phyloP scores from a whole-genome alignment of 345 rosid genomes.

The Syzygium aqueum region DNA sequence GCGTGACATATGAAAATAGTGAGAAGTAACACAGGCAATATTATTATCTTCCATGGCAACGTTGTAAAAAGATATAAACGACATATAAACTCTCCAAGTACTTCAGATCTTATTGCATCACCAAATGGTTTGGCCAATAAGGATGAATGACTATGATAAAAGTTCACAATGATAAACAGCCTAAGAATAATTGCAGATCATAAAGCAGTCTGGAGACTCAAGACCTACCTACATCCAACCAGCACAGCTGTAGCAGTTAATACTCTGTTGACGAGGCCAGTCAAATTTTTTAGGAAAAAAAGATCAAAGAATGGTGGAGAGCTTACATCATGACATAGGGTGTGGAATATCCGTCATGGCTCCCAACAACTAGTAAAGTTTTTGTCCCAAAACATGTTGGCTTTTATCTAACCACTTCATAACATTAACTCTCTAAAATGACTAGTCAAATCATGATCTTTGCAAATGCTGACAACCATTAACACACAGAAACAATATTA shows the following conservation, averaged over 20 bases:
- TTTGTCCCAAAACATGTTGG: not conserved
- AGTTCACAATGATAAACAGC: not conserved
- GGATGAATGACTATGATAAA: not conserved
- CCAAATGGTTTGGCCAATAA: not conserved
- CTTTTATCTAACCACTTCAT: not conserved
- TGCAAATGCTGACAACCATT: not conserved
- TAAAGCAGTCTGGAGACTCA: not conserved
- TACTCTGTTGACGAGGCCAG: not conserved
- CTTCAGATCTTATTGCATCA: not conserved
- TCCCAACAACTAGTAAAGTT: not conserved
- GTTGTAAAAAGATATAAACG: not conserved
- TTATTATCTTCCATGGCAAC: not conserved
- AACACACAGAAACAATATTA: not conserved
- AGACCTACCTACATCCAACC: not conserved
- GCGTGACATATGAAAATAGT: not conserved
- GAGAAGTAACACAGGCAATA: not conserved
- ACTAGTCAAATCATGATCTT: not conserved
- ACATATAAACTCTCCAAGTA: not conserved
- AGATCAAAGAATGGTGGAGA: not conserved
- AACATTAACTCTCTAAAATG: not conserved
- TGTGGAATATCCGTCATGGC: not conserved
- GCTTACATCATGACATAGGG: not conserved
- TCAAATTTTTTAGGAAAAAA: not conserved
- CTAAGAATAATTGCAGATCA: not conserved
- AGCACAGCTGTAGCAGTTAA: not conserved